These are phyloP conservation scores for Hippophae rhamnoides DNA, from an alignment of 306 rosid genomes.

Conservation along the genomic window DNA sequence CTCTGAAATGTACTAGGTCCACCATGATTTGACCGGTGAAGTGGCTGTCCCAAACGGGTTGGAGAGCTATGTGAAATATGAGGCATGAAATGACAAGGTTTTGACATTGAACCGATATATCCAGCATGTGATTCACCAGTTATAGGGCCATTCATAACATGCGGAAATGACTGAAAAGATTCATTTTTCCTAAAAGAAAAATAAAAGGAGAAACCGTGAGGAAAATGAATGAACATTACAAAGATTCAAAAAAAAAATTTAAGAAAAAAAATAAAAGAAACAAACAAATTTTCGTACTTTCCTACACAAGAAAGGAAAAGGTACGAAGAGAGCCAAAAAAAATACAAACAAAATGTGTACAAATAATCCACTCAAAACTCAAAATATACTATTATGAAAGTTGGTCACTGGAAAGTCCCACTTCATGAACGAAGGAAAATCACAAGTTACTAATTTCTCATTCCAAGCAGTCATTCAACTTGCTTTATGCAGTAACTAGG, in stretches of 20 bases:
- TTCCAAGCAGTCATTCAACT: too few species aligned
- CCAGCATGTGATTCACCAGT: conserved; percentile 50
- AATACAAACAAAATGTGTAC: too few species aligned
- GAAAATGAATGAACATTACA: not conserved
- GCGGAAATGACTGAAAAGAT: conserved; percentile 56
- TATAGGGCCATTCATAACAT: conserved; percentile 54
- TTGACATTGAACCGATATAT: conserved; percentile 42
- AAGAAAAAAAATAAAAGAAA: too few species aligned
- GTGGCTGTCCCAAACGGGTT: conserved; percentile 85
- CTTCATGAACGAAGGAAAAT: too few species aligned
- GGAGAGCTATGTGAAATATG: conserved; percentile 70
- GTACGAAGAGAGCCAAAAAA: too few species aligned
- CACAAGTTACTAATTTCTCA: too few species aligned
- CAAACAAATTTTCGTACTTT: not conserved
- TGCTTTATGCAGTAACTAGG: too few species aligned
- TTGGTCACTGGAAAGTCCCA: too few species aligned
- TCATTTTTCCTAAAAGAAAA: conserved; percentile 39
- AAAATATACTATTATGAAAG: too few species aligned
- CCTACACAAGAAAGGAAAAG: not conserved
- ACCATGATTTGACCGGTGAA: conserved; percentile 60
- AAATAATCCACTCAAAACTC: too few species aligned
- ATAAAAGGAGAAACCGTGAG: conserved; percentile 6
- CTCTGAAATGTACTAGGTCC: conserved; percentile 40
- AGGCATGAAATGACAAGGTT: conserved; percentile 66
- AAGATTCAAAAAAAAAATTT: not conserved